These are phyloP conservation scores for Sporisorium iseilematis-ciliati DNA, from an alignment of 1,284 basidiomycete species.

Conservation along the genomic window DNA sequence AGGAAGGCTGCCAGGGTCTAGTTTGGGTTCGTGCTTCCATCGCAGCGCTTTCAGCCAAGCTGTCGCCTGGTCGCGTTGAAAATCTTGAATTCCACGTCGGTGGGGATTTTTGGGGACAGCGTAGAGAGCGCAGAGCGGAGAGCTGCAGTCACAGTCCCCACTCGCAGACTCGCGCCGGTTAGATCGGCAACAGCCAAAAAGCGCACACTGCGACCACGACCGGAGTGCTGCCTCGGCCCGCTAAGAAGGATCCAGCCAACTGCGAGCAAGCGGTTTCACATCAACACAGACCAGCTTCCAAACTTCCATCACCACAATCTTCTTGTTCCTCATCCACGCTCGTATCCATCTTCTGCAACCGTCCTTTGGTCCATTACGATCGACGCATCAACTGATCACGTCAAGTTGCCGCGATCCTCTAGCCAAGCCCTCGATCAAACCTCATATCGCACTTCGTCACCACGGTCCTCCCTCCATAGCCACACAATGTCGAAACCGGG, in stretches of 20 bases:
- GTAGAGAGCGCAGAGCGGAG: too few relatives aligned
- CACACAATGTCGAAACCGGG: conserved; percentile 40
- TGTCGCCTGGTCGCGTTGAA: too few relatives aligned
- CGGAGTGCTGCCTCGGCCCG: conserved; percentile 6
- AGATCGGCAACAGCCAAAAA: conserved; percentile 14
- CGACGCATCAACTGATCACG: too few relatives aligned
- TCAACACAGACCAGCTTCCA: background rate
- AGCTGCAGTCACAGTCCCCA: too few relatives aligned
- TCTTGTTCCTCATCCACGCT: background rate
- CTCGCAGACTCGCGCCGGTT: conserved; percentile 9
- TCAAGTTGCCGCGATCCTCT: too few relatives aligned
- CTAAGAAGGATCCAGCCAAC: background rate
- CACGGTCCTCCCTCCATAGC: background rate
- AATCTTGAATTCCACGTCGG: too few relatives aligned
- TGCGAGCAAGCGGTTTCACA: conserved; percentile 3
- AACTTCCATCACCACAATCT: background rate
- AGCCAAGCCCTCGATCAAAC: background rate
- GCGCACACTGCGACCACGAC: background rate
- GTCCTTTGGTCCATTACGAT: too few relatives aligned
- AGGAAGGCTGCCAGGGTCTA: too few relatives aligned
- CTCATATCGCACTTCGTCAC: background rate
- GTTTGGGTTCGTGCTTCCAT: too few relatives aligned
- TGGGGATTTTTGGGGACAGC: too few relatives aligned
- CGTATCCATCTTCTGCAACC: background rate
- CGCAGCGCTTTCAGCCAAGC: too few relatives aligned